Evolutionary conservation across 1,284 basidiomycete species (phyloP).

Genomic region (Leccinum fuscescens): DNA sequence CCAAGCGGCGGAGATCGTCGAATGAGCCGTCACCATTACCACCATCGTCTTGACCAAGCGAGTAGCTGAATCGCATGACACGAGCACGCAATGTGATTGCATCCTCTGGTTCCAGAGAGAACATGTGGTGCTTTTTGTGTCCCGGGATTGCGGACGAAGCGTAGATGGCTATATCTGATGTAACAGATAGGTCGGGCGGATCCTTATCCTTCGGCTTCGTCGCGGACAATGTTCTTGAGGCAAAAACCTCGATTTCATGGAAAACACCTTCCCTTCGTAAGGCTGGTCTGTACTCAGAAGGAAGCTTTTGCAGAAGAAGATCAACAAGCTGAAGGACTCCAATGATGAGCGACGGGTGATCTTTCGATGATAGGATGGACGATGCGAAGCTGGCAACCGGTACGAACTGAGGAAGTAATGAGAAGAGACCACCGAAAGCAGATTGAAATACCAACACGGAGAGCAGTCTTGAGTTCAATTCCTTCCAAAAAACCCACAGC

Average conservation of each 20-base stretch:
- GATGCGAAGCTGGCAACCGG: slow-evolving; percentile 91
- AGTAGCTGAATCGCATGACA: slow-evolving; percentile 79
- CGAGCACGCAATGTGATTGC: slow-evolving; percentile 86
- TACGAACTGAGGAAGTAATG: slow-evolving; percentile 57
- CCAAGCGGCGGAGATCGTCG: slow-evolving; percentile 61
- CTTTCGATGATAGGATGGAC: slow-evolving; percentile 87
- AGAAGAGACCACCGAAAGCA: slow-evolving; percentile 3
- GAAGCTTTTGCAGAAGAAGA: slow-evolving; percentile 78
- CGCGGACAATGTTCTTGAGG: slow-evolving; percentile 58
- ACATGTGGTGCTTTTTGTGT: slow-evolving; percentile 63
- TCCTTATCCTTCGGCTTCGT: slow-evolving; percentile 56
- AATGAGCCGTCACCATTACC: slow-evolving; percentile 67
- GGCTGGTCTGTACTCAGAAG: slow-evolving; percentile 78
- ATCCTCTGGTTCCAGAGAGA: slow-evolving; percentile 80
- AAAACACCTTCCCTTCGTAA: slow-evolving; percentile 93
- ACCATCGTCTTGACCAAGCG: slow-evolving; percentile 56
- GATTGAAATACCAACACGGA: slow-evolving; percentile 53
- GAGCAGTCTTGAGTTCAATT: slow-evolving; percentile 69
- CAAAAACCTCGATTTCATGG: slow-evolving; percentile 82
- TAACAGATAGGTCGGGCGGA: slow-evolving; percentile 37
- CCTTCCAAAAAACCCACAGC: slow-evolving; percentile 84
- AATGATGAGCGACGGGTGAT: slow-evolving; percentile 82
- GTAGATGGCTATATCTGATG: slow-evolving; percentile 36
- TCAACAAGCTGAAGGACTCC: slow-evolving; percentile 90
- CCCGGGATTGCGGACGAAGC: slow-evolving; percentile 50